Evolutionary conservation across 208 protist genomes (phyloP).

Genomic region (Novymonas esmeraldas): DNA sequence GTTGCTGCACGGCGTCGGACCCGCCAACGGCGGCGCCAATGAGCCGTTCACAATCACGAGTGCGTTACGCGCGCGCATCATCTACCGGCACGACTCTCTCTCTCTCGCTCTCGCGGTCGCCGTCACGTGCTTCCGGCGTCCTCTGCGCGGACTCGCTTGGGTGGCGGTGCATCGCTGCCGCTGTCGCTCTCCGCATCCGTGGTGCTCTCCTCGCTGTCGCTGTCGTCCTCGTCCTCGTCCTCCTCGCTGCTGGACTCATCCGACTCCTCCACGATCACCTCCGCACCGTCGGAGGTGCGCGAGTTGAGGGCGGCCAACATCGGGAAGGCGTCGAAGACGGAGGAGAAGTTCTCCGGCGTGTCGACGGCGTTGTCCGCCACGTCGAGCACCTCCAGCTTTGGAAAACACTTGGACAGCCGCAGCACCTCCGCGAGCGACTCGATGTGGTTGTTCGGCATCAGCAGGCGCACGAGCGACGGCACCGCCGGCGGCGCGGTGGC

Average conservation of each 20-base stretch:
- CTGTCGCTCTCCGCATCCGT: not conserved
- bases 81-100: too few relatives aligned
- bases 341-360: constrained; percentile 40
- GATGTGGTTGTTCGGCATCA: constrained; percentile 78
- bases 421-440: constrained; percentile 50
- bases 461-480: constrained; percentile 44
- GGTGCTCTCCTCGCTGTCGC: constrained; percentile 2
- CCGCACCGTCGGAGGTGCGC: constrained; percentile 45
- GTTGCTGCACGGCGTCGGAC: too few relatives aligned
- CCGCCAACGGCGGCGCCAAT: too few relatives aligned
- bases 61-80: too few relatives aligned
- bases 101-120: too few relatives aligned
- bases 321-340: constrained; percentile 63
- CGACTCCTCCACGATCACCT: constrained; percentile 43
- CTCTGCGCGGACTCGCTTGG: too few relatives aligned
- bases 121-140: too few relatives aligned
- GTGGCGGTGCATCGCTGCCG: too few relatives aligned
- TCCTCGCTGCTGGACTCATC: constrained; percentile 37
- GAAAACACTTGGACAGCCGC: constrained; percentile 54
- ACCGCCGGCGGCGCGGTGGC: constrained; percentile 24
- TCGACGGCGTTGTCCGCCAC: constrained; percentile 60
- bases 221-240: constrained; percentile 25
- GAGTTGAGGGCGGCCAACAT: constrained; percentile 58
- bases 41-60: too few relatives aligned
- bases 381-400: constrained; percentile 72